A percentile compares a stretch with the other conserved stretches of the same genome.
Evolutionary conservation across 2,329 filamentous ascomycete species (phyloP).

Genomic region (Fusarium xylarioides): DNA sequence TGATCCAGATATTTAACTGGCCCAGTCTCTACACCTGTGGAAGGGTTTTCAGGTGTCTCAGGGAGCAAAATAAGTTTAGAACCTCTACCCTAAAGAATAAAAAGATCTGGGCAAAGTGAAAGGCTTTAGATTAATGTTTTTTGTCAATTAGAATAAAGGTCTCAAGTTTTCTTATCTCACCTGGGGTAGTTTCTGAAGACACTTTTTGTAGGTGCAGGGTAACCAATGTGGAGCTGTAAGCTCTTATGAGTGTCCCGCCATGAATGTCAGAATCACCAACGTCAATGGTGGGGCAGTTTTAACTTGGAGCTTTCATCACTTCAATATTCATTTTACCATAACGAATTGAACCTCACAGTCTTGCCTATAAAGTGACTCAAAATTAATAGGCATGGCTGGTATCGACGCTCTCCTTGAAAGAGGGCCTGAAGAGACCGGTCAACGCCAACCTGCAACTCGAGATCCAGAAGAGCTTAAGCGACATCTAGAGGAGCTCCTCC

Average conservation of each 20-base stretch:
- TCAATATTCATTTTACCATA: conserved; percentile 3
- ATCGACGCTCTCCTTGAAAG: conserved; percentile 49
- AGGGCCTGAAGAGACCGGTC: conserved; percentile 16
- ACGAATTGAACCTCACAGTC: background rate
- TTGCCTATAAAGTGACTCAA: background rate
- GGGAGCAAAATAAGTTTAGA: no score
- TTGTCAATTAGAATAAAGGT: no score
- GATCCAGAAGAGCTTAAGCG: conserved; percentile 71
- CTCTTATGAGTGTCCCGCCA: conserved; percentile 13
- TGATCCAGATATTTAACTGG: no score
- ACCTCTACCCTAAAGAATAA: no score
- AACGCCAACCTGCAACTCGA: conserved; percentile 43
- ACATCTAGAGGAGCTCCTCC: conserved; percentile 78
- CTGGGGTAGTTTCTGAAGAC: no score
- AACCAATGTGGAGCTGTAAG: conserved; percentile 10
- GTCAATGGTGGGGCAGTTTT: conserved; percentile 40
- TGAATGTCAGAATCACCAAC: conserved; percentile 28
- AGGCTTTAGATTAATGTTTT: no score
- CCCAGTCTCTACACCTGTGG: no score
- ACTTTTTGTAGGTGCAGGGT: conserved; percentile 9
- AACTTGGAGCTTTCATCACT: conserved; percentile 32
- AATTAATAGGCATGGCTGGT: conserved; percentile 42
- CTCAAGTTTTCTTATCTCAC: no score
- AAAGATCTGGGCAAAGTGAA: no score
- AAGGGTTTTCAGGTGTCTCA: no score